A percentile compares a stretch with the other conserved stretches of the same genome.
Conservation (phyloP, 441 rosid genomes). For the Geranium incanum region DNA sequence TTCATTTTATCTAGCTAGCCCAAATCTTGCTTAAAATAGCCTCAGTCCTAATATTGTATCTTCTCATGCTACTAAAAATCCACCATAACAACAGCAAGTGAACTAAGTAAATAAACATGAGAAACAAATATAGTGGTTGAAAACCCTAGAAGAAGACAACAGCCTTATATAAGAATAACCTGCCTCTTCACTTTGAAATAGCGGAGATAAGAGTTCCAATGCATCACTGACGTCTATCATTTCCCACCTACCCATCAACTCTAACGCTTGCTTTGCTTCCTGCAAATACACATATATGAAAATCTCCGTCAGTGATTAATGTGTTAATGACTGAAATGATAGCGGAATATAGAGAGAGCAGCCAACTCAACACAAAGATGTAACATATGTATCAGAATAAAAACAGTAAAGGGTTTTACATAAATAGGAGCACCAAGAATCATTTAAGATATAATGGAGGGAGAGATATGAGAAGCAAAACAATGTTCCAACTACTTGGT, state of each 20-base stretch:
- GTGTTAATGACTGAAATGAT: constrained; percentile 8
- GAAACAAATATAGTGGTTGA: background rate
- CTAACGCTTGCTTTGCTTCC: constrained; percentile 97
- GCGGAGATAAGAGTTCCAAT: constrained; percentile 86
- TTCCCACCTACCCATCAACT: constrained; percentile 90
- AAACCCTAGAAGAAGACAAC: constrained; percentile 6
- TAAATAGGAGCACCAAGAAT: constrained; percentile 1
- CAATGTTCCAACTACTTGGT: constrained; percentile 8
- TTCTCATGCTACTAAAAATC: too few relatives aligned
- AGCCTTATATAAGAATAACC: constrained; percentile 16
- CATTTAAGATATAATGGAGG: background rate
- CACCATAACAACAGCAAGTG: too few relatives aligned
- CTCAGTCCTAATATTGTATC: too few relatives aligned
- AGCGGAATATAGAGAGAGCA: constrained; percentile 5
- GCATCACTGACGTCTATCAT: constrained; percentile 94
- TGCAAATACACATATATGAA: constrained; percentile 33
- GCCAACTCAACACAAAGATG: constrained; percentile 13
- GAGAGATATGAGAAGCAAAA: background rate
- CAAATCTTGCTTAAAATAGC: too few relatives aligned
- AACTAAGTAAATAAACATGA: too few relatives aligned
- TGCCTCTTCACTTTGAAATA: constrained; percentile 98
- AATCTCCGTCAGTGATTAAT: constrained; percentile 19
- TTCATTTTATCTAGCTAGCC: too few relatives aligned
- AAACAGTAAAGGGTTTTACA: background rate
- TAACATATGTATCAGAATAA: background rate